Percentiles rank a stretch among this genome's conserved stretches.
Conservation (phyloP, 495 filamentous ascomycete species). For the Penicillium arizonense region DNA sequence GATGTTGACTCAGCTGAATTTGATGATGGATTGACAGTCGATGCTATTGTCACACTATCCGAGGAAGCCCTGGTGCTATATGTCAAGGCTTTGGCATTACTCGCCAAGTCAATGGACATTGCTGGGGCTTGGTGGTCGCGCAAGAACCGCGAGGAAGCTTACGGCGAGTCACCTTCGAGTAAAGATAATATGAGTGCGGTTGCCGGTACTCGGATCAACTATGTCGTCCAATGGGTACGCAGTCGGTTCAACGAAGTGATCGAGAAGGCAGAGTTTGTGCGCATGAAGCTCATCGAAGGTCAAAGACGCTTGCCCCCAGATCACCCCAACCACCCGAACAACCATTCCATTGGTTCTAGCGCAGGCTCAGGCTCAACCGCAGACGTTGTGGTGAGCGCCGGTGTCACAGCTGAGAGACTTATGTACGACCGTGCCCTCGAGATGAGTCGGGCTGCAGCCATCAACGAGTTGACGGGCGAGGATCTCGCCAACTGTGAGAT, state of each 20-base stretch:
- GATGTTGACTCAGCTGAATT: constrained; percentile 34
- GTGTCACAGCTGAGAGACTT: constrained; percentile 89
- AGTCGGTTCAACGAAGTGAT: constrained; percentile 92
- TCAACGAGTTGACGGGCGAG: constrained; percentile 90
- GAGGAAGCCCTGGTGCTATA: constrained; percentile 96
- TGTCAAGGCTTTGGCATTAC: constrained; percentile 84
- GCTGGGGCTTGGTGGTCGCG: constrained; percentile 89
- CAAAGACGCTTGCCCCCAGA: constrained; percentile 80
- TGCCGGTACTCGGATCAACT: constrained; percentile 78
- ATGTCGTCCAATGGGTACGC: constrained; percentile 91
- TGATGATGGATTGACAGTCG: constrained; percentile 64
- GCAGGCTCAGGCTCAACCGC: constrained; percentile 51
- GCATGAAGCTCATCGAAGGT: constrained; percentile 79
- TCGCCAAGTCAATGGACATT: constrained; percentile 95
- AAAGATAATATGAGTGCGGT: constrained; percentile 46
- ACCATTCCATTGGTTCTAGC: constrained; percentile 56
- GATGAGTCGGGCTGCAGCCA: constrained; percentile 91
- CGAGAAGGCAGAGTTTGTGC: constrained; percentile 90
- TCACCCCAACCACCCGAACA: constrained; percentile 82
- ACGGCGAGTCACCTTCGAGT: constrained; percentile 39
- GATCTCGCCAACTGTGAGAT: constrained; percentile 88
- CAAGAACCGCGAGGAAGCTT: constrained; percentile 65
- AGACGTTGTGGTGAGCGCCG: constrained; percentile 66
- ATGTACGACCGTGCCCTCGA: constrained; percentile 98
- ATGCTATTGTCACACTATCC: constrained; percentile 80